Conservation (phyloP, 176 grass and related monocot genomes). For the Cenchrus americanus region DNA sequence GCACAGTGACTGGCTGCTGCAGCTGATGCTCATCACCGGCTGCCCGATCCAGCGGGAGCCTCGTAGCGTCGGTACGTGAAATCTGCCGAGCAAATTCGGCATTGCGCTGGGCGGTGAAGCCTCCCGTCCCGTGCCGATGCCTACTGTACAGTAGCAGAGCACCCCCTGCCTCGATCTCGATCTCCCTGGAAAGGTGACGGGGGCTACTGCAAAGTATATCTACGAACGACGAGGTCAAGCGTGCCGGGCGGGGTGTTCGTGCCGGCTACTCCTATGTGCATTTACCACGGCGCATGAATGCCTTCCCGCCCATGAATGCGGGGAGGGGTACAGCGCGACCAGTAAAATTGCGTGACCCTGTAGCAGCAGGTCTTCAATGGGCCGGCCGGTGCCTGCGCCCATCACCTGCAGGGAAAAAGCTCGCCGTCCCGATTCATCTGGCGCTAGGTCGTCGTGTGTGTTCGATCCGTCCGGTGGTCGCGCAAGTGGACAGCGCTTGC, state of each 20-base stretch:
- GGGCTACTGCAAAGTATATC: too few species aligned
- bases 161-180: too few species aligned
- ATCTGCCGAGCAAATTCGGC: conserved; percentile 15
- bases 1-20: conserved; percentile 47
- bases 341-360: conserved; percentile 27
- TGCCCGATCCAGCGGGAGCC: not conserved
- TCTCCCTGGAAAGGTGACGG: not conserved
- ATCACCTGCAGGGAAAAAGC: conserved; percentile 23
- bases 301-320: conserved; percentile 27
- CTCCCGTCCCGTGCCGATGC: not conserved
- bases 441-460: not conserved
- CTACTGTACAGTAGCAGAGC: not conserved
- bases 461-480: not conserved
- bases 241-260: not conserved
- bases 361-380: conserved; percentile 9
- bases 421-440: not conserved
- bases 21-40: not conserved
- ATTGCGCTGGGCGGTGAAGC: not conserved
- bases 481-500: not conserved
- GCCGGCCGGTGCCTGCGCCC: not conserved
- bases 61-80: not conserved
- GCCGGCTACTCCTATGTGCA: not conserved
- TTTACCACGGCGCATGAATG: conserved; percentile 43
- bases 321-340: not conserved
- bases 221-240: not conserved